Evolutionary conservation across 202 grass and related monocot genomes (phyloP).

Genomic region (Digitaria exilis): DNA sequence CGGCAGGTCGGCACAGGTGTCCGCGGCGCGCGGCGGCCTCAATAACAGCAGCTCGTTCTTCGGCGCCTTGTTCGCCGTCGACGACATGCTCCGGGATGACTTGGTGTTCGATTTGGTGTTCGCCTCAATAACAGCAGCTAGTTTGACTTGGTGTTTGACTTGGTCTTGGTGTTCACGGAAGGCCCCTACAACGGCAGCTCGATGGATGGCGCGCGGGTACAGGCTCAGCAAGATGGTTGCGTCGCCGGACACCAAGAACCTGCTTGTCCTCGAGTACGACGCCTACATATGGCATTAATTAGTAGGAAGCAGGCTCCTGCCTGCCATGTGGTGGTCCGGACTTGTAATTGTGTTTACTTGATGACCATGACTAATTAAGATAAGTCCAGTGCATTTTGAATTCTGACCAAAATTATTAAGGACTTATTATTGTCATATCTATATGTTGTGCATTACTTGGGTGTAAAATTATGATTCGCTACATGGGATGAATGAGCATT

Average conservation of each 20-base stretch:
- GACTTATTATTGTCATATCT: too few relatives aligned
- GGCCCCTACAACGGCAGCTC: conserved; percentile 46
- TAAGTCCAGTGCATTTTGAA: too few relatives aligned
- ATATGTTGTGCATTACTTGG: too few relatives aligned
- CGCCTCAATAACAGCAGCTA: conserved; percentile 39
- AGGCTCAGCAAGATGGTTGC: conserved; percentile 30
- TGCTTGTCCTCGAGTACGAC: conserved; percentile 48
- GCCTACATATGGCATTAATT: conserved; percentile 35
- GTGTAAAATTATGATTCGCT: too few relatives aligned
- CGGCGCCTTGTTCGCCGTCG: not conserved
- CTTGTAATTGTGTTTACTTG: not conserved
- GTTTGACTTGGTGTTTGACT: conserved; percentile 35
- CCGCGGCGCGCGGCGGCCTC: not conserved
- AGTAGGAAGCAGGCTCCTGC: not conserved
- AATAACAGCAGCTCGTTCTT: not conserved
- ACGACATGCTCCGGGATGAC: conserved; percentile 44
- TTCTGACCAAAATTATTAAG: too few relatives aligned
- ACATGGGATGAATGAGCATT: too few relatives aligned
- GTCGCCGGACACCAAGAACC: conserved; percentile 1
- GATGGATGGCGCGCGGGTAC: conserved; percentile 51
- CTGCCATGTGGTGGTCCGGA: not conserved
- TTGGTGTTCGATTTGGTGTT: too few relatives aligned
- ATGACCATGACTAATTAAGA: too few relatives aligned
- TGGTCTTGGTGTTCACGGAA: conserved; percentile 49
- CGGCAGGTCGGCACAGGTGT: conserved; percentile 1